phyloP scores from a whole-genome alignment of 192 early-diverging fungal genomes.

The Cladochytrium replicatum region DNA sequence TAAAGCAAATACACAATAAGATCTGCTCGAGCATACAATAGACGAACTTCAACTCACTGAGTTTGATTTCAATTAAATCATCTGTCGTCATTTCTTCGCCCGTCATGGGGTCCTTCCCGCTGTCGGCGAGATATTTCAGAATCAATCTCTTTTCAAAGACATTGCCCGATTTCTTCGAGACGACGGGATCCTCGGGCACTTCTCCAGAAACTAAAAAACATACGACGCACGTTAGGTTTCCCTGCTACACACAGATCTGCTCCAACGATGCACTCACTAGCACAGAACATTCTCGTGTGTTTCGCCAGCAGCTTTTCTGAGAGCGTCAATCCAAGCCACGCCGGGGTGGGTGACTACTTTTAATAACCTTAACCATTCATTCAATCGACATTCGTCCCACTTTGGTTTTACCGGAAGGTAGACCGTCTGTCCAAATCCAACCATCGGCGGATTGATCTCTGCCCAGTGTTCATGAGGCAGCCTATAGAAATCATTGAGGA shows the following conservation, averaged over 20 bases:
- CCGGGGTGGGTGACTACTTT: too few relatives aligned
- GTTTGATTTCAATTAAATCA: constrained; percentile 63
- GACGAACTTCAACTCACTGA: constrained; percentile 16
- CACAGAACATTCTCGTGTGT: constrained; percentile 20
- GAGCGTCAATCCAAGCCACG: too few relatives aligned
- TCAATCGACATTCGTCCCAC: too few relatives aligned
- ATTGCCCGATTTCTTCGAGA: constrained; percentile 73
- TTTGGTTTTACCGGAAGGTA: too few relatives aligned
- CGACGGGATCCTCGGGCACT: constrained; percentile 75
- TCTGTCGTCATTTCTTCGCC: constrained; percentile 59
- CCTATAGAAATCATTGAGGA: too few relatives aligned
- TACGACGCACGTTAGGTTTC: background rate
- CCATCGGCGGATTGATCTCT: too few relatives aligned
- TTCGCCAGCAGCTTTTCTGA: too few relatives aligned
- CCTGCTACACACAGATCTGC: background rate
- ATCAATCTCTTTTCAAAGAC: constrained; percentile 84
- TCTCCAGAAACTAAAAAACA: constrained; percentile 94
- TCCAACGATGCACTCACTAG: constrained; percentile 6
- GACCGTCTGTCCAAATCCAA: too few relatives aligned
- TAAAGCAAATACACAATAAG: too few relatives aligned
- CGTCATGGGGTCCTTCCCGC: constrained; percentile 72
- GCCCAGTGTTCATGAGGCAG: too few relatives aligned
- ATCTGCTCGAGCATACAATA: too few relatives aligned
- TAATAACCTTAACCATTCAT: too few relatives aligned
- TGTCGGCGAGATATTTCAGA: constrained; percentile 74